A percentile compares a stretch with the other conserved stretches of the same genome.
Conservation (phyloP, 108 stramenopile species). For the Discostella stelligeroides region DNA sequence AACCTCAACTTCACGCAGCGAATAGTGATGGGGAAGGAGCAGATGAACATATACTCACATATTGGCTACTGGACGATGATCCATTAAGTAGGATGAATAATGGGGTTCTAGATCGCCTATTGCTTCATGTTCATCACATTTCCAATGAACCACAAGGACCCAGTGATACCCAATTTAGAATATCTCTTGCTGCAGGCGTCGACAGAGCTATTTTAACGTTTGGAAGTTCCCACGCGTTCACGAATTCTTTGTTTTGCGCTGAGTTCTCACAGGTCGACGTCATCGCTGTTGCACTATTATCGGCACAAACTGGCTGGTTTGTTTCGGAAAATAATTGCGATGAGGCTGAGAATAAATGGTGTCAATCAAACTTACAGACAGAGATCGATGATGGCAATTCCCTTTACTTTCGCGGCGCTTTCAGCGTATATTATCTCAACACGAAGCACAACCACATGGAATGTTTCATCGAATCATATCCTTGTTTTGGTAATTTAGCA, state of each 20-base stretch:
- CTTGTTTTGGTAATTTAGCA: slow-evolving; percentile 16
- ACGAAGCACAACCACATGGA: slow-evolving; percentile 43
- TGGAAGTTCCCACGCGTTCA: slow-evolving; percentile 29
- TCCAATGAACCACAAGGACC: slow-evolving; percentile 12
- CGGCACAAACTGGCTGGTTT: slow-evolving; percentile 10
- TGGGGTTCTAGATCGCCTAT: slow-evolving; percentile 23
- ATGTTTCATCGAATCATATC: slow-evolving; percentile 41
- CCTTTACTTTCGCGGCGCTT: slow-evolving; percentile 13
- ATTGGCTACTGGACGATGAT: slow-evolving; percentile 39
- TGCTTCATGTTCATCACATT: slow-evolving; percentile 17
- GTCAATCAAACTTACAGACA: neutral
- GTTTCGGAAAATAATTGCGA: slow-evolving; percentile 9
- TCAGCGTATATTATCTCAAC: slow-evolving; percentile 32
- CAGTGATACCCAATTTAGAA: slow-evolving; percentile 9
- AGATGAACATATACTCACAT: slow-evolving; percentile 9
- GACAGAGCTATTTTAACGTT: slow-evolving; percentile 28
- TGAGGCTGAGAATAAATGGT: neutral
- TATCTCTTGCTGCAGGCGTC: slow-evolving; percentile 25
- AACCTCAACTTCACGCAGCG: slow-evolving; percentile 29
- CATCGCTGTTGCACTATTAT: slow-evolving; percentile 24
- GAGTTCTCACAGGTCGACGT: slow-evolving; percentile 25
- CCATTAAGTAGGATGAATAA: neutral
- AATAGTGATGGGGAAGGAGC: neutral
- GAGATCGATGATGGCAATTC: slow-evolving; percentile 12
- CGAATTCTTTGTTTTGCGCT: slow-evolving; percentile 27